Evolutionary conservation across 805 yeast genomes (phyloP).

Genomic region (Saturnispora zaruensis): DNA sequence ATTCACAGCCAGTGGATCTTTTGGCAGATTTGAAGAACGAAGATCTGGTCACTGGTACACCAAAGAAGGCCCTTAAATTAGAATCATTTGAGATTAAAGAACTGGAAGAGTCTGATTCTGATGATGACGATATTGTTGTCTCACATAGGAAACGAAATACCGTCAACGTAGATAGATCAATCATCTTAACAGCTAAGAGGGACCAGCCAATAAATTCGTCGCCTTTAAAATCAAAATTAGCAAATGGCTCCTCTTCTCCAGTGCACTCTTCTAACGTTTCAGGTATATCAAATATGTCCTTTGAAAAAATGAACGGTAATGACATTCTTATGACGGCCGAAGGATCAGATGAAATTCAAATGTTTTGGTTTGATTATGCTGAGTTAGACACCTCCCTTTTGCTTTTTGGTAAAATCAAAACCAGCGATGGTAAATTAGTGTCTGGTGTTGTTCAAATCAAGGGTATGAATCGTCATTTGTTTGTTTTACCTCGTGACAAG

Average conservation of each 20-base stretch:
- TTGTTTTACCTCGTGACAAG: conserved; percentile 59
- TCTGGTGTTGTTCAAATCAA: conserved; percentile 73
- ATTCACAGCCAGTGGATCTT: conserved; percentile 4
- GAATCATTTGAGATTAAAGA: background rate
- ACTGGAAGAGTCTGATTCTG: conserved; percentile 22
- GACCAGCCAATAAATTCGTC: conserved; percentile 21
- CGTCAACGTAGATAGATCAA: conserved; percentile 32
- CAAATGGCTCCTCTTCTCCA: conserved; percentile 23
- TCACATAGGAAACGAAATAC: conserved; percentile 43
- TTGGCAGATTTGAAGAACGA: conserved; percentile 10
- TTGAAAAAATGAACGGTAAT: conserved; percentile 29
- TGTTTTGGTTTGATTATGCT: conserved; percentile 87
- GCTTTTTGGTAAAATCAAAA: conserved; percentile 71
- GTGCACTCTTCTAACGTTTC: conserved; percentile 21
- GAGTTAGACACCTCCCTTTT: conserved; percentile 65
- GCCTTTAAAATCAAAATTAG: conserved; percentile 15
- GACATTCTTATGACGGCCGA: conserved; percentile 23
- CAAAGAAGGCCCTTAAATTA: background rate
- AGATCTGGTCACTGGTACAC: conserved; percentile 6
- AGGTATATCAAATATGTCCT: conserved; percentile 19
- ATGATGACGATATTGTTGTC: conserved; percentile 51
- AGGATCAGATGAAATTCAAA: conserved; percentile 40
- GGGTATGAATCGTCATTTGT: conserved; percentile 63
- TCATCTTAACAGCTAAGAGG: conserved; percentile 33
- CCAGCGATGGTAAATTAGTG: conserved; percentile 48